Evolutionary conservation across 768 basidiomycete genomes (phyloP).

Genomic region (Agaricus blazei): DNA sequence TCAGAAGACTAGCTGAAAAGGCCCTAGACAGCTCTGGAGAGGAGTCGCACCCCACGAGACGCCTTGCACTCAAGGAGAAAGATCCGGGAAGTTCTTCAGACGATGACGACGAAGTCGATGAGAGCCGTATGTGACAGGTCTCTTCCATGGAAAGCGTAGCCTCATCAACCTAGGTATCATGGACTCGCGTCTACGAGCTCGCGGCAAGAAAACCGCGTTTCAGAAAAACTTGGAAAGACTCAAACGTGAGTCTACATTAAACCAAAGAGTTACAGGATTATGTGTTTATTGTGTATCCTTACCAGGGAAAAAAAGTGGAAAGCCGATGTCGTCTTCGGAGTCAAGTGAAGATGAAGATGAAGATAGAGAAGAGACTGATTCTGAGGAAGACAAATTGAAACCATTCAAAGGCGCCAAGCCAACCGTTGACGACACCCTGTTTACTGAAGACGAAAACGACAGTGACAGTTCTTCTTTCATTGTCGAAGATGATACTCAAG

Average conservation of each 20-base stretch:
- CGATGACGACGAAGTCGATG: constrained; percentile 19
- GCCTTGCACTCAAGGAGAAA: neutral
- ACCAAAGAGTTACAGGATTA: neutral
- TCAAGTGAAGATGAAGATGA: constrained; percentile 22
- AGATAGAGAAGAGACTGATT: constrained; percentile 27
- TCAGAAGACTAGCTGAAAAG: constrained; percentile 2
- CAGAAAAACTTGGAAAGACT: constrained; percentile 62
- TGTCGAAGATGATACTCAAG: constrained; percentile 58
- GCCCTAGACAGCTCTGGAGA: neutral
- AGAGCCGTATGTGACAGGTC: constrained; percentile 6
- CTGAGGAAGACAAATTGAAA: constrained; percentile 21
- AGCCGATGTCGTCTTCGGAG: constrained; percentile 9
- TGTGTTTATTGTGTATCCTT: constrained; percentile 4
- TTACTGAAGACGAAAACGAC: constrained; percentile 32
- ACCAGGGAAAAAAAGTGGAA: constrained; percentile 16
- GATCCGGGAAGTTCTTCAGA: constrained; percentile 21
- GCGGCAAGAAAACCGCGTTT: constrained; percentile 54
- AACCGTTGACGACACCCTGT: constrained; percentile 30
- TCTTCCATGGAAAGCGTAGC: neutral
- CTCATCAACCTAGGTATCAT: constrained; percentile 47
- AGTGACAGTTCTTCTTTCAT: constrained; percentile 44
- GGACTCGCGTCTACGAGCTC: constrained; percentile 53
- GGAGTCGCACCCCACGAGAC: neutral
- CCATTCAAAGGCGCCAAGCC: constrained; percentile 47
- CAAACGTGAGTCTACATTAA: constrained; percentile 42